phyloP scores from a whole-genome alignment of 805 yeast genomes.

The Saccharomyces jurei region DNA sequence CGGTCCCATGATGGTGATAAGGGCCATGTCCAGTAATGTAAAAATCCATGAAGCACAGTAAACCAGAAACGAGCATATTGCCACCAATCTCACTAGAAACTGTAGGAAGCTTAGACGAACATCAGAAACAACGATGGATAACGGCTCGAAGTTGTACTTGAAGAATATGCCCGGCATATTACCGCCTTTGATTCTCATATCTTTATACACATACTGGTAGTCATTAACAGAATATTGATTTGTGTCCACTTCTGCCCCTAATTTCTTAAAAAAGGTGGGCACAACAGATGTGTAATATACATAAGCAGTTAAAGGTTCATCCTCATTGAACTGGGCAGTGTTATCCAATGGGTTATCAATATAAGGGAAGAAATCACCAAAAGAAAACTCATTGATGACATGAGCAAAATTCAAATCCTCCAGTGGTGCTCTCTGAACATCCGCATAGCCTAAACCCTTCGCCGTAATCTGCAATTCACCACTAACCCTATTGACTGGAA shows the following conservation, averaged over 20 bases:
- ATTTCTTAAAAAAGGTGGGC: slow-evolving; percentile 65
- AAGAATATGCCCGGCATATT: slow-evolving; percentile 71
- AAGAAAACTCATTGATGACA: slow-evolving; percentile 76
- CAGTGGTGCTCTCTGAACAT: slow-evolving; percentile 34
- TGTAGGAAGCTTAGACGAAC: slow-evolving; percentile 66
- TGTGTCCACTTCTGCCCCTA: slow-evolving; percentile 70
- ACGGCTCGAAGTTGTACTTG: slow-evolving; percentile 83
- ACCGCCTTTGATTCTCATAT: slow-evolving; percentile 3
- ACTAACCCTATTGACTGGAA: slow-evolving; percentile 76
- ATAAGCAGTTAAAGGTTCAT: slow-evolving; percentile 41
- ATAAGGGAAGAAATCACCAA: slow-evolving; percentile 83
- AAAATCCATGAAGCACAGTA: slow-evolving; percentile 62
- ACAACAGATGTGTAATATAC: slow-evolving; percentile 71
- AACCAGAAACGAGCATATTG: slow-evolving; percentile 75
- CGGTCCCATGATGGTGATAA: slow-evolving; percentile 50
- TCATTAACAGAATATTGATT: slow-evolving; percentile 76
- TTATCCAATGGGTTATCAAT: slow-evolving; percentile 82
- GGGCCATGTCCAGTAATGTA: slow-evolving; percentile 46
- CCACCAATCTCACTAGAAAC: slow-evolving; percentile 69
- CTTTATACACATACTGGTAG: slow-evolving; percentile 29
- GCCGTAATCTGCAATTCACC: slow-evolving; percentile 85
- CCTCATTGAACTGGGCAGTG: slow-evolving; percentile 49
- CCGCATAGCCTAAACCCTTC: slow-evolving; percentile 57
- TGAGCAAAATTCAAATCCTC: slow-evolving; percentile 72
- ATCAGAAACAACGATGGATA: slow-evolving; percentile 62